Conservation (phyloP, 805 yeast species). For the Candida schatavii region DNA sequence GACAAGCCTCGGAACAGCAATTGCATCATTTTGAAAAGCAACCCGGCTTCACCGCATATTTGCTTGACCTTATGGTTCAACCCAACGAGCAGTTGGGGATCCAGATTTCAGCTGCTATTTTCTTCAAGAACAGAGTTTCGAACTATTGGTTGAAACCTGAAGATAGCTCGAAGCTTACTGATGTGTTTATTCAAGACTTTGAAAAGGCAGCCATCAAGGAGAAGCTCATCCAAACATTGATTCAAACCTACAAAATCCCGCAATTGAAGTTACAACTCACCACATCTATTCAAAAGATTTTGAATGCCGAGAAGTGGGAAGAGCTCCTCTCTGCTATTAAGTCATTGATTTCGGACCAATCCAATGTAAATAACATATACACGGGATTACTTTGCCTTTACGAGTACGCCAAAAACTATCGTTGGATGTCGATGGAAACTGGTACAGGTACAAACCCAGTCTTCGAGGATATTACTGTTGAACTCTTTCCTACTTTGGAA, state of each 20-base stretch:
- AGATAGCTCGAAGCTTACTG: conserved; percentile 18
- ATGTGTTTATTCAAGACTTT: conserved; percentile 23
- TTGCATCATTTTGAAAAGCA: conserved; percentile 50
- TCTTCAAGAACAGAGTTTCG: conserved; percentile 41
- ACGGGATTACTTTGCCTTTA: conserved; percentile 39
- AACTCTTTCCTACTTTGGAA: conserved; percentile 38
- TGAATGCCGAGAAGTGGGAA: conserved; percentile 48
- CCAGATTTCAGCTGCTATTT: conserved; percentile 42
- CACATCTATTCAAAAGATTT: conserved; percentile 53
- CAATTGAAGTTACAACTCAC: conserved; percentile 54
- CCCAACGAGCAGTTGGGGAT: conserved; percentile 33
- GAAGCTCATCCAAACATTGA: conserved; percentile 41
- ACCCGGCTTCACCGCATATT: conserved; percentile 55
- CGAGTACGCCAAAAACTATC: conserved; percentile 40
- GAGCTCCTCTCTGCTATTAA: conserved; percentile 33
- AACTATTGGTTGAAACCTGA: conserved; percentile 39
- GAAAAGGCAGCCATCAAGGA: conserved; percentile 44
- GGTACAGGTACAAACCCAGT: conserved; percentile 31
- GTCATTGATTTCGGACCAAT: conserved; percentile 32
- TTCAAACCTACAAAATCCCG: conserved; percentile 30
- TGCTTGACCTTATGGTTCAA: conserved; percentile 50
- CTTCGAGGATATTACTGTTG: conserved; percentile 34
- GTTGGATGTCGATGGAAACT: conserved; percentile 47
- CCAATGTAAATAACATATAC: conserved; percentile 35
- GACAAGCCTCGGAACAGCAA: conserved; percentile 54